Base-by-base conservation (phyloP, 1,284 basidiomycete genomes). In the Ustilago tritici region DNA sequence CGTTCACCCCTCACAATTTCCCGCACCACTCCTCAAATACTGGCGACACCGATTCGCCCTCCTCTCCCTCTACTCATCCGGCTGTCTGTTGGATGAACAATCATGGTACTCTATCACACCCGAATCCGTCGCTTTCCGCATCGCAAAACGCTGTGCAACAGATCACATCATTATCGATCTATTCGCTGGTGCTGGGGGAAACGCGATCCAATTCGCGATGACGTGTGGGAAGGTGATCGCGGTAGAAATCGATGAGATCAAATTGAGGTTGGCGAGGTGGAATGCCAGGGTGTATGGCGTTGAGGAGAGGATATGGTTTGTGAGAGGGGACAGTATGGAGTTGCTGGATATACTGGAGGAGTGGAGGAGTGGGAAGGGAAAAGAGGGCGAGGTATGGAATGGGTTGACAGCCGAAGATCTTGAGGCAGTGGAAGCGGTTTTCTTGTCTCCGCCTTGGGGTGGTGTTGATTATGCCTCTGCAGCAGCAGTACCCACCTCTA, bases 61-160 rank as follows among this genome's bases (percentile, higher is more conserved):
- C 23, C 80, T 86, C 66, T 78, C 81, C 9, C 76, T 75, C 23
- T 86, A 81, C 59, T 70, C 70, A 17, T 61, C 71, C 4, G 79
- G 82, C 1, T 80, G 80, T 32, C 60, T 84, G 19, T 59, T 95
- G 3, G 93, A 95, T 76, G 90, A 92, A 79, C 93, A 95, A 86
- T 95, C 95, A 3, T 99, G 97, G 97, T 99, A 93, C 87, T 95
- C 93, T 68, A 92, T 99, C 61, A 99, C 97, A 0, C 96, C 97
- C 0, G 95, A 99, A 82, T 89, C 89, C 40, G 92, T 99, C 17
- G 97, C 96, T 3, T 88, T 90, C 70, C 94, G 95, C 83, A 97
- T 98, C 56, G 96, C 97, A 0, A 92, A 95, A 76, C 88, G 95
- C 34, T 97, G 95, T 88, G 71, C 87, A 0, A 74, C 75, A 41